phyloP scores from a whole-genome alignment of 2,329 filamentous ascomycete genomes.

The Colletotrichum sp. region DNA sequence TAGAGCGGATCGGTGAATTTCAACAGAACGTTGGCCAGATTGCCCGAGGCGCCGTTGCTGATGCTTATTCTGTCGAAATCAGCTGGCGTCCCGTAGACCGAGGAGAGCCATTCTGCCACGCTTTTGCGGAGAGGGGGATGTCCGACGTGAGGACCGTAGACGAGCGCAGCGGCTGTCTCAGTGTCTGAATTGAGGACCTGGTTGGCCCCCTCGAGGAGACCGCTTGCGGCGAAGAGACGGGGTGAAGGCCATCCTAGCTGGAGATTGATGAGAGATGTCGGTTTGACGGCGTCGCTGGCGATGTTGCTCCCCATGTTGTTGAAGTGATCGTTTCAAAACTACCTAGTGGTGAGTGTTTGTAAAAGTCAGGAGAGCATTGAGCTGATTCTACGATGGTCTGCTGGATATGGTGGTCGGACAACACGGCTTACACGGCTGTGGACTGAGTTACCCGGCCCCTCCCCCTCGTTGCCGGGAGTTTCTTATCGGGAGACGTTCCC shows the following conservation, averaged over 20 bases:
- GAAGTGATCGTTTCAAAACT: too few species aligned
- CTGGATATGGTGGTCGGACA: not conserved
- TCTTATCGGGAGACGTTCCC: not conserved
- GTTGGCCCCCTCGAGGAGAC: constrained; percentile 67
- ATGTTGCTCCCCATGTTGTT: not conserved
- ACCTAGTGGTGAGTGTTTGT: not conserved
- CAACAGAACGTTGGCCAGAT: constrained; percentile 76
- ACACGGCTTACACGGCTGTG: not conserved
- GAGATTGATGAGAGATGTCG: constrained; percentile 60
- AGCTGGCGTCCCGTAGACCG: constrained; percentile 55
- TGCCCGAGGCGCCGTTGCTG: constrained; percentile 85
- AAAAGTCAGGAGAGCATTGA: accelerated
- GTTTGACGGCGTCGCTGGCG: not conserved
- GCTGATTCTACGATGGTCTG: accelerated
- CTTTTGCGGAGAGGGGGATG: constrained; percentile 70
- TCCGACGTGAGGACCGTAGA: constrained; percentile 82
- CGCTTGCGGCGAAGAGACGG: constrained; percentile 67
- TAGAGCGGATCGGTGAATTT: constrained; percentile 81
- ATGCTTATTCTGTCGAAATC: constrained; percentile 73
- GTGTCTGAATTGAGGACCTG: constrained; percentile 64
- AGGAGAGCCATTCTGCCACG: constrained; percentile 73
- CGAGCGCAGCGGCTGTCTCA: constrained; percentile 66
- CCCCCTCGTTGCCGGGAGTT: not conserved
- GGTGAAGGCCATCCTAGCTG: constrained; percentile 72
- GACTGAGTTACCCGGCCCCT: not conserved